Evolutionary conservation across 768 basidiomycete genomes (phyloP).

Genomic region (Harrya chromipes): DNA sequence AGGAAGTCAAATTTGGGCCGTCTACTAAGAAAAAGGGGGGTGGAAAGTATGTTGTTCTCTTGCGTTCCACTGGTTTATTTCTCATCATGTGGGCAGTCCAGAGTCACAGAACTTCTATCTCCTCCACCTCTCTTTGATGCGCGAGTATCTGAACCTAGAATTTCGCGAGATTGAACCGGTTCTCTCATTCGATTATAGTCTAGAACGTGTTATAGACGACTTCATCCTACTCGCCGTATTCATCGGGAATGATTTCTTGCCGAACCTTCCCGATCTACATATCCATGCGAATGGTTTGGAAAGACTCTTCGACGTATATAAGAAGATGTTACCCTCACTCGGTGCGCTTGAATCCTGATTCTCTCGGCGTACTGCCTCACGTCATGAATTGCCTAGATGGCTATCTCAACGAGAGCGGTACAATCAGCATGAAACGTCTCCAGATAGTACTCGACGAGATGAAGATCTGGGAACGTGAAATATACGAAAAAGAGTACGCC

Average conservation of each 20-base stretch:
- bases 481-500: slow-evolving; percentile 88
- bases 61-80: neutral
- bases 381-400: slow-evolving; percentile 52
- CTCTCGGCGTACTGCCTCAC: neutral
- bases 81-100: slow-evolving; percentile 35
- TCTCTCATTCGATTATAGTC: slow-evolving; percentile 77
- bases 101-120: slow-evolving; percentile 92
- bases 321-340: slow-evolving; percentile 78
- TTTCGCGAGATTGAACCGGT: slow-evolving; percentile 69
- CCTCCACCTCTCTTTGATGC: slow-evolving; percentile 88
- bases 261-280: slow-evolving; percentile 93
- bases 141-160: slow-evolving; percentile 97
- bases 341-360: slow-evolving; percentile 37
- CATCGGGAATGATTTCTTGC: slow-evolving; percentile 96
- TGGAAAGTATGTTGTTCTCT: slow-evolving; percentile 40
- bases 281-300: slow-evolving; percentile 98
- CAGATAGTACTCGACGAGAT: slow-evolving; percentile 90
- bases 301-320: slow-evolving; percentile 91
- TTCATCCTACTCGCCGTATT: slow-evolving; percentile 97
- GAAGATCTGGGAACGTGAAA: slow-evolving; percentile 80
- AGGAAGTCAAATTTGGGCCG: slow-evolving; percentile 98
- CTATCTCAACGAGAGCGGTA: slow-evolving; percentile 89
- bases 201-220: slow-evolving; percentile 96
- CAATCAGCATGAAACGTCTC: slow-evolving; percentile 73
- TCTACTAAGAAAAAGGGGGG: slow-evolving; percentile 66